Evolutionary conservation across 2,329 filamentous ascomycete species (phyloP), one percentile per base, ranked within the genome.

Genomic region (Ascosphaera pollenicola): DNA sequence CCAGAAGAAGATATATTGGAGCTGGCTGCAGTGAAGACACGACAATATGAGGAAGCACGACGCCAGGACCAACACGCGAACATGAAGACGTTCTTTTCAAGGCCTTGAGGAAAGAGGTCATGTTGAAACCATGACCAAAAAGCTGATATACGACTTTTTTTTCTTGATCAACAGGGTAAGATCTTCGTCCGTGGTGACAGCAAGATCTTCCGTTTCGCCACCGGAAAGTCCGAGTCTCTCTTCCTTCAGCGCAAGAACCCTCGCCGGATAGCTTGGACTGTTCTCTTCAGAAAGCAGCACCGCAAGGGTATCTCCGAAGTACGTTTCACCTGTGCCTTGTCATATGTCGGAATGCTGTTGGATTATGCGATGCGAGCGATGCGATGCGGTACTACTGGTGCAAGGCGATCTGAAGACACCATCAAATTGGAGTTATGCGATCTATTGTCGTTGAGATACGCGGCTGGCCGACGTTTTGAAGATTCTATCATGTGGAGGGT

Each of bases 211-310:
- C 85, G 89, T 63, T 98, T 98, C 81, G 84, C 93, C 70, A 94
- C 92, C 70, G 84, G 89, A 73, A 98, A 98, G 73, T 87, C 83
- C 68, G 89, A 98, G 72, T 93, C 84, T 53, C 82, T 98, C 54
- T 98, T 98, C 78, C 82, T 95, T 56, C 89, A 98, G 76, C 87
- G 89, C 75, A 98, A 98, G 83, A 98, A 98, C 78, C 89, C 89
- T 64, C 87, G 89, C 67, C 84, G 87, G 64, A 95, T 98, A 66
- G 78, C 87, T 54, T 98, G 89, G 89, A 98, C 89, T 53, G 78
- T 85, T 57, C 81, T 98, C 50, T 98, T 82, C 82, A 78, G 89
- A 66, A 81, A 87, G 68, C 82, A 92, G 71, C 87, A 94, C 79
- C 89, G 85, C 75, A 98, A 98, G 84, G 89, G 89, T 78, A 91